Conservation (phyloP, 768 basidiomycete genomes). For the Agrocybe pediades region DNA sequence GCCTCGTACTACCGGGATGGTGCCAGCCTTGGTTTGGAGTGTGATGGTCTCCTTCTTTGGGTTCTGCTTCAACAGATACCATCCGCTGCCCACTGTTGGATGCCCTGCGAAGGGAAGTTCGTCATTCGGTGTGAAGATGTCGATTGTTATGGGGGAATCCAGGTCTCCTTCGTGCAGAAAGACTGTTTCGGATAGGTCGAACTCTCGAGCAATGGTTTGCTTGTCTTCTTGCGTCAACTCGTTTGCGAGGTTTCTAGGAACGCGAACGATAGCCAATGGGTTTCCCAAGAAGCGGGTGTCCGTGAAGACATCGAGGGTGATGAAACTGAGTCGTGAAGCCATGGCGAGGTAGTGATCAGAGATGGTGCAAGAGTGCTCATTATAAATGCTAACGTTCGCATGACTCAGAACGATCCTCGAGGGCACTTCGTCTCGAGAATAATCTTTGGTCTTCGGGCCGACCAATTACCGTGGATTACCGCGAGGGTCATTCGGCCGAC, state of each 20-base stretch:
- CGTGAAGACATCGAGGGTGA: conserved; percentile 46
- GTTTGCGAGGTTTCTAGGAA: conserved; percentile 23
- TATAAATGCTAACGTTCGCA: no score
- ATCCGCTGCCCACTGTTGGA: conserved; percentile 45
- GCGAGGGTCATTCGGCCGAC: no score
- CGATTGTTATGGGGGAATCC: conserved; percentile 29
- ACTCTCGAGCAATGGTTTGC: conserved; percentile 46
- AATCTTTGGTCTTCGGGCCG: no score
- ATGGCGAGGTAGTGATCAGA: not conserved
- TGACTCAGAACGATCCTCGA: no score
- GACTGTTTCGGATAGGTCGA: conserved; percentile 52
- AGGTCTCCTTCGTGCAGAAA: conserved; percentile 37
- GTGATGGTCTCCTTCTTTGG: conserved; percentile 23
- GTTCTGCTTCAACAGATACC: conserved; percentile 35
- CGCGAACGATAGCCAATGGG: conserved; percentile 44
- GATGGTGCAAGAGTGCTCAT: not conserved
- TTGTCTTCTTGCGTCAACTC: conserved; percentile 38
- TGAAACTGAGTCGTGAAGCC: conserved; percentile 17
- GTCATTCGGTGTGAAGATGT: conserved; percentile 40
- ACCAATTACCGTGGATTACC: no score
- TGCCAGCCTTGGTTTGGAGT: conserved; percentile 42
- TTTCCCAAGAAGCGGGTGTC: conserved; percentile 40
- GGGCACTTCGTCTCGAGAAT: no score
- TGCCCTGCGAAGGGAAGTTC: conserved; percentile 50
- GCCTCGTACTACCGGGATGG: conserved; percentile 34